Evolutionary conservation across 148 eudicot genomes (phyloP).

Genomic region (Salicornia ramosissima): DNA sequence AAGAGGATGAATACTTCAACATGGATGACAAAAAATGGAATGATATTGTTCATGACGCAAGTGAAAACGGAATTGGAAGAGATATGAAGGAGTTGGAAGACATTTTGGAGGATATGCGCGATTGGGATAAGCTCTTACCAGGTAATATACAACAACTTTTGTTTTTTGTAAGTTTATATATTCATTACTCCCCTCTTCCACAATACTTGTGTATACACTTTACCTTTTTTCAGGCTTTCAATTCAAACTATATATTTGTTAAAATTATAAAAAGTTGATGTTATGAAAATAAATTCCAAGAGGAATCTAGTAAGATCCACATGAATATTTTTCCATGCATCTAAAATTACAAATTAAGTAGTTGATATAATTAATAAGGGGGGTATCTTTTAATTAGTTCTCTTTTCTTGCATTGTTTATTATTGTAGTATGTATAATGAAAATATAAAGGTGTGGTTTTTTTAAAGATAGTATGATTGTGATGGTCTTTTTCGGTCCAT

Average conservation of each 20-base stretch:
- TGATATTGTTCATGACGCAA: constrained; percentile 52
- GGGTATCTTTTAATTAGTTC: neutral
- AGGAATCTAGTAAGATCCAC: too few relatives aligned
- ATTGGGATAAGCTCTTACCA: constrained; percentile 85
- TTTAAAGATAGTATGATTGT: neutral
- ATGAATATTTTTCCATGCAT: too few relatives aligned
- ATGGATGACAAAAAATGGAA: constrained; percentile 83
- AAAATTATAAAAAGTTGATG: too few relatives aligned
- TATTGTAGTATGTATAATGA: neutral
- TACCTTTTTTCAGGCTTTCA: too few relatives aligned
- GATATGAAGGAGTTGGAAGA: constrained; percentile 70
- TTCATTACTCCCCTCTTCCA: too few relatives aligned
- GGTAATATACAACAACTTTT: too few relatives aligned
- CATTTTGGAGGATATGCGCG: constrained; percentile 81
- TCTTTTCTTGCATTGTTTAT: neutral
- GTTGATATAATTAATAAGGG: too few relatives aligned
- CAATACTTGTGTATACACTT: too few relatives aligned
- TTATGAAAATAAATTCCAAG: too few relatives aligned
- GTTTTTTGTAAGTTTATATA: too few relatives aligned
- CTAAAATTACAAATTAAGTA: too few relatives aligned
- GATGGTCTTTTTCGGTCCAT: neutral
- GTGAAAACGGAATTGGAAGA: constrained; percentile 39
- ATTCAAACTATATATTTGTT: too few relatives aligned
- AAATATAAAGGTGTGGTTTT: neutral
- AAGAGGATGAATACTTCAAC: constrained; percentile 61